A percentile compares a stretch with the other conserved stretches of the same genome.
These are phyloP conservation scores for Penicillium bovifimosum DNA, from an alignment of 495 filamentous ascomycete species.

Conservation along the genomic window DNA sequence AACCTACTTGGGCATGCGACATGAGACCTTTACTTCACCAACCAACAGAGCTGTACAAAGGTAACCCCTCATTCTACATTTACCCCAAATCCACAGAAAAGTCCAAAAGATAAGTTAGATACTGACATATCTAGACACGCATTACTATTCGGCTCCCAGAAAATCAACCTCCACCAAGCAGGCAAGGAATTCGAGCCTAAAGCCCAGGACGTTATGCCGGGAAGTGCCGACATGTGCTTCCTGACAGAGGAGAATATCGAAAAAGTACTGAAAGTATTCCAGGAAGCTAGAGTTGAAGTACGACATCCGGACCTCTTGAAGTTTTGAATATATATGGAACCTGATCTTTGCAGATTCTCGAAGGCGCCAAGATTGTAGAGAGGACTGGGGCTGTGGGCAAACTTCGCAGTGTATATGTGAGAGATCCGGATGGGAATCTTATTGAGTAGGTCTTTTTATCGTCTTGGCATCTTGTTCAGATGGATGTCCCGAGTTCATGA, in stretches of 20 bases:
- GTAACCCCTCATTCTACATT: constrained; percentile 6
- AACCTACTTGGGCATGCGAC: constrained; percentile 44
- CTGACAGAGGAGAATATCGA: constrained; percentile 42
- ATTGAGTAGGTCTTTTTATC: constrained; percentile 38
- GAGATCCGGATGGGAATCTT: constrained; percentile 54
- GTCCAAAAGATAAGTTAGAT: background rate
- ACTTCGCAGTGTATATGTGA: constrained; percentile 49
- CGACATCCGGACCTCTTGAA: no score
- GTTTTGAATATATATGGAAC: background rate
- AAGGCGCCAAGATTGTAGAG: constrained; percentile 42
- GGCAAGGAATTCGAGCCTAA: constrained; percentile 53
- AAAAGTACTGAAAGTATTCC: constrained; percentile 28
- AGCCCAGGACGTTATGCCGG: constrained; percentile 40
- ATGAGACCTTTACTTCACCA: constrained; percentile 39
- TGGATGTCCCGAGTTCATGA: background rate
- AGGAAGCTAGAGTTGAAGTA: constrained; percentile 37
- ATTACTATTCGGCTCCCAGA: constrained; percentile 46
- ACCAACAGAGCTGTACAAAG: constrained; percentile 26
- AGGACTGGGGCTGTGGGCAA: constrained; percentile 46
- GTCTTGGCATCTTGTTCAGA: background rate
- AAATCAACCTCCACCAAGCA: constrained; percentile 50
- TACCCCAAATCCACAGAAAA: background rate
- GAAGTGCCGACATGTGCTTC: constrained; percentile 51
- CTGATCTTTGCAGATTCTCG: constrained; percentile 25
- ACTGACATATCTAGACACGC: constrained; percentile 33